These are phyloP conservation scores for Ajuga reptans DNA, from an alignment of 305 asterid genomes.

Conservation along the genomic window DNA sequence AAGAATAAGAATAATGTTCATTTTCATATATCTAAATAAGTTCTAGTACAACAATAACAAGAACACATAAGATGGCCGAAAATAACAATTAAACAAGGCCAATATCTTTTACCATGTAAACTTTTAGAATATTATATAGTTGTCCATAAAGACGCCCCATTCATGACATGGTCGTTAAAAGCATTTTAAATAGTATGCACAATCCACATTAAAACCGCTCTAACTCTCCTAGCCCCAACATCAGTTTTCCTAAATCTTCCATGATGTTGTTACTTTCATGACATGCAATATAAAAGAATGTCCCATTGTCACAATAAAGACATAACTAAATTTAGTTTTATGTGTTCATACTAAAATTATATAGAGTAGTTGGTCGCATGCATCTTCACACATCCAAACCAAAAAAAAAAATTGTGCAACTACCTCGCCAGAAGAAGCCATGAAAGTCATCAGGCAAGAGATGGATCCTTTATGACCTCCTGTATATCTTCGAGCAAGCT, in stretches of 20 bases:
- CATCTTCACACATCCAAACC: constrained; percentile 1
- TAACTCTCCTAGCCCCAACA: not conserved
- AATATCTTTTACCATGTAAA: not conserved
- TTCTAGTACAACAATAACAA: not conserved
- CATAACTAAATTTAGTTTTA: not conserved
- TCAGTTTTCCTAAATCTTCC: not conserved
- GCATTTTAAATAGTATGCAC: not conserved
- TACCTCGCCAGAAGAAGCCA: constrained; percentile 95
- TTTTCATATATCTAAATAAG: not conserved
- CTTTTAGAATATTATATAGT: not conserved
- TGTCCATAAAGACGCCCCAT: not conserved
- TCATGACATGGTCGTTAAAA: no score
- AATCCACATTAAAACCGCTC: not conserved
- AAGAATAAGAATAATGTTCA: not conserved
- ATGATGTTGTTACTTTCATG: not conserved
- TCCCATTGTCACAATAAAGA: not conserved
- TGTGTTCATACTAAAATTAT: not conserved
- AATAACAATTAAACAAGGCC: not conserved
- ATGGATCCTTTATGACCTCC: constrained; percentile 95
- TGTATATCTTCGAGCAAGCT: constrained; percentile 94
- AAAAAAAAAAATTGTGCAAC: constrained; percentile 11
- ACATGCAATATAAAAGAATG: not conserved
- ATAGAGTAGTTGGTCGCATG: not conserved
- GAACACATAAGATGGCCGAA: not conserved
- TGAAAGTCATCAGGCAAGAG: constrained; percentile 89